Base-by-base conservation (phyloP, 805 yeast species). In the Huiozyma naganishii region DNA sequence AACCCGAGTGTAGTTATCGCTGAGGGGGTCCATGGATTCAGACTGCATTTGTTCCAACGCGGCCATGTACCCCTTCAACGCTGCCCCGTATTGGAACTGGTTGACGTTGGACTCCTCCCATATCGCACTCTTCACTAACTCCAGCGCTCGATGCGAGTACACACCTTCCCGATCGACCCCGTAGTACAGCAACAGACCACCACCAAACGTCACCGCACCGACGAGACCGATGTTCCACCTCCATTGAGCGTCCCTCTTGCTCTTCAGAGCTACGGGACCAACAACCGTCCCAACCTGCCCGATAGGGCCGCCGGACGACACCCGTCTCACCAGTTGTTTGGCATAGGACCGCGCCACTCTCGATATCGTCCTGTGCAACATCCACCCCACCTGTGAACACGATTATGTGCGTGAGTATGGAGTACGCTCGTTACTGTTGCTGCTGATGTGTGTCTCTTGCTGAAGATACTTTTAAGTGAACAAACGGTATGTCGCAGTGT, bases 1-100 rank as follows among this genome's bases (percentile, higher is more conserved):
- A 42, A 90, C 76, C 0, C 97, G 96, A 0, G 97, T 89, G 60
- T 84, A 89, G 55, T 84, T 90, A 55, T 86, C 92, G 45, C 77
- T 70, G 30, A 83, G 52, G 8, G 72, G 73, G 48, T 76, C 74
- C 65, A 86, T 59, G 0, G 70, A 71, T 6, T 11, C 10, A 4
- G 36, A 39, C 17, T 49, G 44, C 39, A 77, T 63, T 28, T 70
- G 66, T 33, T 78, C 72, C 35, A 87, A 80, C 48, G 75, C 72
- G 49, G 81, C 80, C 37, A 85, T 71, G 62, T 89, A 90, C 52
- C 73, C 70, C 45, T 74, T 72, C 46, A 87, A 66, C 0, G 97
- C 95, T 47, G 76, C 67, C 42, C 73, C 69, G 62, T 74, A 82
- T 44, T 65, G 58, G 41, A 63, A 68, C 17, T 75, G 73, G 11